These are phyloP conservation scores for Candida sithepensis DNA, from an alignment of 805 yeast genomes.

Conservation along the genomic window DNA sequence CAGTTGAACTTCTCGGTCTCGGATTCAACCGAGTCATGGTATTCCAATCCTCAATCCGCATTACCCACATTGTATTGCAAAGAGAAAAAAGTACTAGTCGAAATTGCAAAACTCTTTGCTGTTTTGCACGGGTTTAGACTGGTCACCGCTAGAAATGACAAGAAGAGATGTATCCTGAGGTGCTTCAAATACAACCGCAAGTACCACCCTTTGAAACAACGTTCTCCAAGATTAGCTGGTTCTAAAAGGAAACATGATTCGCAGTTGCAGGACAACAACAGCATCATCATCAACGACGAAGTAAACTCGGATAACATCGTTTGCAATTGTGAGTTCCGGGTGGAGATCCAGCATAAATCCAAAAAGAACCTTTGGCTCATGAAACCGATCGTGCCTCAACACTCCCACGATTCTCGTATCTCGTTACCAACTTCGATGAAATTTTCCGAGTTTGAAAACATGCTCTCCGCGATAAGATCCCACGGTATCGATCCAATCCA, in stretches of 20 bases:
- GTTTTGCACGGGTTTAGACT: conserved; percentile 23
- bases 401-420: conserved; percentile 16
- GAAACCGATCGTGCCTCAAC: conserved; percentile 19
- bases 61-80: conserved; percentile 20
- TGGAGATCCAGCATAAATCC: conserved; percentile 24
- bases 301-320: neutral
- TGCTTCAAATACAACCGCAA: conserved; percentile 17
- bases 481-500: neutral
- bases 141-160: conserved; percentile 24
- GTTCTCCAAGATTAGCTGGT: conserved; percentile 4
- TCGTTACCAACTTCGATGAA: conserved; percentile 5
- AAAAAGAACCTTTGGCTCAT: conserved; percentile 24
- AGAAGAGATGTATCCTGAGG: conserved; percentile 21
- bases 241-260: neutral
- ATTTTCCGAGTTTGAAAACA: conserved; percentile 1
- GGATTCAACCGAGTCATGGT: neutral
- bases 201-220: conserved; percentile 3
- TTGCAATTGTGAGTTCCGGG: conserved; percentile 21
- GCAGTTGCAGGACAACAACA: neutral
- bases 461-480: neutral
- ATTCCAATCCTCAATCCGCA: neutral
- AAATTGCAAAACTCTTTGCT: conserved; percentile 22
- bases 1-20: neutral
- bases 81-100: conserved; percentile 20
- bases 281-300: neutral